phyloP scores from a whole-genome alignment of 1,139 yeast genomes.

The Yamadazyma taylorii region DNA sequence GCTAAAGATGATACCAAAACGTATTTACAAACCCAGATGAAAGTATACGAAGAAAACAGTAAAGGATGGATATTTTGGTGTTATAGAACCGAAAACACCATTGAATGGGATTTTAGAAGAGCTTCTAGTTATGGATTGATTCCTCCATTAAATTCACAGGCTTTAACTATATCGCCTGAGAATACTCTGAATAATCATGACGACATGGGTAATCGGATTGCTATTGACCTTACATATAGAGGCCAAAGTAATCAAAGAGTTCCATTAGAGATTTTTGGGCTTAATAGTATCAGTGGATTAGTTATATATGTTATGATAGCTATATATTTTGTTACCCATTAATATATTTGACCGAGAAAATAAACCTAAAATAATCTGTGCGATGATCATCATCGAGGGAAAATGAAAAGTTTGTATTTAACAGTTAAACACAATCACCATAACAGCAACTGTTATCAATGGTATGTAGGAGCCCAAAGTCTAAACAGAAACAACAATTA shows the following conservation, averaged over 20 bases:
- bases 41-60: conserved; percentile 16
- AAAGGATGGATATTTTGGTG: conserved; percentile 30
- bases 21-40: conserved; percentile 22
- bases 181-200: too few species aligned
- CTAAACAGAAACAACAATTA: too few species aligned
- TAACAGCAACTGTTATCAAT: too few species aligned
- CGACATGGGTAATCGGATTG: background rate
- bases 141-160: background rate
- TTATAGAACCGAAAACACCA: conserved; percentile 24
- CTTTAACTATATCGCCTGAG: too few species aligned
- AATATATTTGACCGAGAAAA: too few species aligned
- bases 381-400: too few species aligned
- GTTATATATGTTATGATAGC: too few species aligned
- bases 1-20: conserved; percentile 17
- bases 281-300: too few species aligned
- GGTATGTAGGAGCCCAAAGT: conserved; percentile 10
- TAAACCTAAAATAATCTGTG: too few species aligned
- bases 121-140: conserved; percentile 9
- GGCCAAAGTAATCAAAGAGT: conserved; percentile 2
- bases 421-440: background rate
- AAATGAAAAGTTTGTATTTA: background rate
- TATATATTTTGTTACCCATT: too few species aligned
- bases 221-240: conserved; percentile 3
- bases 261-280: too few species aligned
- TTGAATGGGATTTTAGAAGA: conserved; percentile 24